Evolutionary conservation across 2,329 filamentous ascomycete genomes (phyloP).

Genomic region (Neonectria hederae): DNA sequence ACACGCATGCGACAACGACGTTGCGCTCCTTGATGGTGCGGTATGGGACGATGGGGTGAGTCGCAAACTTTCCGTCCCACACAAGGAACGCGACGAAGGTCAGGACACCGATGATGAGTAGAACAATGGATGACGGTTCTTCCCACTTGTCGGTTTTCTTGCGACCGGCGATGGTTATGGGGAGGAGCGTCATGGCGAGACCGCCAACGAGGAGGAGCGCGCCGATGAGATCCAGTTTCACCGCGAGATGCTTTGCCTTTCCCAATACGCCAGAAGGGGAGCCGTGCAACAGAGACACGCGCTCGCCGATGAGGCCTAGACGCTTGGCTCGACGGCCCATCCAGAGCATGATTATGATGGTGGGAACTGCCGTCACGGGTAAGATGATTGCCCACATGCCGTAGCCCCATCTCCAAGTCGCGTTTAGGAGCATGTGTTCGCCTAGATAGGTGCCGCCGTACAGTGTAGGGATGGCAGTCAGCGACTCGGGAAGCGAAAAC

Average conservation of each 20-base stretch:
- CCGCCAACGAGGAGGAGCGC: slow-evolving; percentile 27
- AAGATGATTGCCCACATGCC: slow-evolving; percentile 31
- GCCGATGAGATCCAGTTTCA: slow-evolving; percentile 23
- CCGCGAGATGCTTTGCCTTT: slow-evolving; percentile 10
- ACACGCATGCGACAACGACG: slow-evolving; percentile 29
- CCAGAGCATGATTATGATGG: slow-evolving; percentile 11
- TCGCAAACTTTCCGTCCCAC: background rate
- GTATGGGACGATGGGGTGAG: slow-evolving; percentile 8
- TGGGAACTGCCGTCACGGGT: slow-evolving; percentile 22
- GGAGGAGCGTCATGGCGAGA: slow-evolving; percentile 29
- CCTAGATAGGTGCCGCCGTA: slow-evolving; percentile 34
- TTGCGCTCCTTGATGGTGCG: slow-evolving; percentile 32
- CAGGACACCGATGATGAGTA: slow-evolving; percentile 12
- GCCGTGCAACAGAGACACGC: background rate
- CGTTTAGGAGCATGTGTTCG: slow-evolving; percentile 25
- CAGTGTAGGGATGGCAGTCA: slow-evolving; percentile 29
- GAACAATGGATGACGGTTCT: slow-evolving; percentile 24
- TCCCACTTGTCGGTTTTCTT: slow-evolving; percentile 32
- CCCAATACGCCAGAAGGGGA: background rate
- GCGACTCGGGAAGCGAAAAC: slow-evolving; percentile 29
- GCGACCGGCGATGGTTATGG: slow-evolving; percentile 29
- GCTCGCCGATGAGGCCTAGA: background rate
- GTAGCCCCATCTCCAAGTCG: slow-evolving; percentile 30
- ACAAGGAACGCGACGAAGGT: background rate
- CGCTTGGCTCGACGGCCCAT: background rate